phyloP scores from a whole-genome alignment of 192 early-diverging fungal genomes.

The Cetraspora pellucida region DNA sequence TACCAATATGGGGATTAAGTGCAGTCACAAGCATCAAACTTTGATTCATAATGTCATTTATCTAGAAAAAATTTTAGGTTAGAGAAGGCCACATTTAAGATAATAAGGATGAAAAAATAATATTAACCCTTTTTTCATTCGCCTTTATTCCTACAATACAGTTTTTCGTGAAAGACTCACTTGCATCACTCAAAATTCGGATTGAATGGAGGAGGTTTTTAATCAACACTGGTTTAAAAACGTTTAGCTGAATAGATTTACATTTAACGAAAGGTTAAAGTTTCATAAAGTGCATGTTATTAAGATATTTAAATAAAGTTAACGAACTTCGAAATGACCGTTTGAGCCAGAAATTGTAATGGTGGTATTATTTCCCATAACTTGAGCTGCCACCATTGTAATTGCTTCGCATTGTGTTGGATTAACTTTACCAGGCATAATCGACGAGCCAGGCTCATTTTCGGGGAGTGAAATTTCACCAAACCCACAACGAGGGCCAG shows the following conservation, averaged over 20 bases:
- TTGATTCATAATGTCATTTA: conserved; percentile 85
- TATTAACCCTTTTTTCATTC: conserved; percentile 72
- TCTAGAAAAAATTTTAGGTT: conserved; percentile 41
- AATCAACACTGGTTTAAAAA: conserved; percentile 99
- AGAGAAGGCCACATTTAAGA: not conserved
- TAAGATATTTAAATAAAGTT: conserved; percentile 22
- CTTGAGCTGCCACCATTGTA: conserved; percentile 99
- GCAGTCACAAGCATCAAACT: conserved; percentile 99
- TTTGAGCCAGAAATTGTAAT: conserved; percentile 91
- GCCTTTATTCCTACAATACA: conserved; percentile 95
- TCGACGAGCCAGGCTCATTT: conserved; percentile 99
- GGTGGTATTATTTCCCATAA: conserved; percentile 98
- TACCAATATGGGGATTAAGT: conserved; percentile 95
- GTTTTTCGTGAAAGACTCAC: conserved; percentile 91
- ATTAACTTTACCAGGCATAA: conserved; percentile 99
- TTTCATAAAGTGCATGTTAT: not conserved
- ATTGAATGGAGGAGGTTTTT: conserved; percentile 95
- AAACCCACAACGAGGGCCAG: conserved; percentile 96
- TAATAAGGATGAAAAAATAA: not conserved
- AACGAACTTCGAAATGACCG: conserved; percentile 90
- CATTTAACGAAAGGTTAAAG: not conserved
- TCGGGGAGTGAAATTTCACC: conserved; percentile 96
- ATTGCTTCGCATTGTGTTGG: conserved; percentile 99
- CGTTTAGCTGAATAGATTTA: conserved; percentile 83
- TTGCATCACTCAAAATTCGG: conserved; percentile 83